Base-by-base conservation (phyloP, 768 basidiomycete species). In the Lentinula sp. region DNA sequence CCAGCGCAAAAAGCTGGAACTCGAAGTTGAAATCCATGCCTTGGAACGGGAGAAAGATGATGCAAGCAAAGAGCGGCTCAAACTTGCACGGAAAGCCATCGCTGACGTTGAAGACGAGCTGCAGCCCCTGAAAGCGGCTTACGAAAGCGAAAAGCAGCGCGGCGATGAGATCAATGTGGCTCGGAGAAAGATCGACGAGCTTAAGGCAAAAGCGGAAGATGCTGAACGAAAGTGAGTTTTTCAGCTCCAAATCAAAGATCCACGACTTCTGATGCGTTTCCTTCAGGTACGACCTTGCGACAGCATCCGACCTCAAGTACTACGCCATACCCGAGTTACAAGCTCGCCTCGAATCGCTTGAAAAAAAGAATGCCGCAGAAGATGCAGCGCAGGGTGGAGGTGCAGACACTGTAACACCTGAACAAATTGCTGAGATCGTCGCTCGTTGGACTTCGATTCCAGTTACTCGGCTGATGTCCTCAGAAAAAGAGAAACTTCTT, bases 21-120 rank as follows among this genome's bases (percentile, higher is more conserved):
- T 98, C 33, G 91, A 98, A 69, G 87, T 98, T 18, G 96, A 97
- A 70, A 90, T 97, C 20, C 95, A 97, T 70, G 96, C 96, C 9
- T 77, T 98, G 56, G 91, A 95, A 70, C 85, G 94, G 51, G 95
- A 97, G 72, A 95, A 93, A 72, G 95, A 97, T 62, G 70, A 84
- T 4, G 90, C 91, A 4, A 94, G 91, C 67, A 91, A 91, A 72
- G 93, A 95, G 61, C 84, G 93, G 12, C 79, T 96, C 10, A 79
- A 80, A 41, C 64, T 76, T 16, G 93, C 93, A 7, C 84, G 82
- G 64, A 95, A 91, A 73, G 82, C 84, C 4, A 86, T 93, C 63
- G 85, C 90, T 2, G 86, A 93, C 50, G 84, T 95, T 45, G 91
- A 94, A 46, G 95, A 96, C 61, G 75, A 93, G 64, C 82, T 97